Percentiles rank a stretch among this genome's conserved stretches.
Conservation (phyloP, 371 early-diverging fungal genomes). For the Chytridium lagenaria region DNA sequence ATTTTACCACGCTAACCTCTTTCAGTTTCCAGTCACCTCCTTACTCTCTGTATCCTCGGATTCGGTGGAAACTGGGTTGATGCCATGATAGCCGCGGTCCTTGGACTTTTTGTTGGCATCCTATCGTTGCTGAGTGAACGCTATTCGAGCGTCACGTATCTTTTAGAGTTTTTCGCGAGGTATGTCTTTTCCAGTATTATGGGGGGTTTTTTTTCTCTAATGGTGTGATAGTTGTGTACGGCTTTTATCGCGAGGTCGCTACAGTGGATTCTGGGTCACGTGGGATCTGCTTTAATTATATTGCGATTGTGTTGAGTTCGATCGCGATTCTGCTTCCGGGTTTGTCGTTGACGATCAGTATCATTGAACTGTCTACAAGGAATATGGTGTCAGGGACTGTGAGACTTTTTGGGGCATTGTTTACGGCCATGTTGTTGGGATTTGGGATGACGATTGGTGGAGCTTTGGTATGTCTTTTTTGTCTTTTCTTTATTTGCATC, state of each 20-base stretch:
- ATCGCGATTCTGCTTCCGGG: slow-evolving; percentile 38
- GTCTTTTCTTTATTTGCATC: background rate
- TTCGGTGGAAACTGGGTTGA: slow-evolving; percentile 46
- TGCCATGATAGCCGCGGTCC: slow-evolving; percentile 35
- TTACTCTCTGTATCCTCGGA: slow-evolving; percentile 37
- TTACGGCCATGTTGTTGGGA: slow-evolving; percentile 66
- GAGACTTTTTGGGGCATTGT: slow-evolving; percentile 77
- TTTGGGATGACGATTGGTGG: slow-evolving; percentile 80
- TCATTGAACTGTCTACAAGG: slow-evolving; percentile 81
- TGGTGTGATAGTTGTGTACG: slow-evolving; percentile 52
- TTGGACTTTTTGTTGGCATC: slow-evolving; percentile 40
- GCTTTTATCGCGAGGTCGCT: slow-evolving; percentile 27
- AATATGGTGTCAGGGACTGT: slow-evolving; percentile 83
- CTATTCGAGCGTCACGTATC: slow-evolving; percentile 33
- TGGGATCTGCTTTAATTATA: slow-evolving; percentile 21
- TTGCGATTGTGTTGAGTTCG: slow-evolving; percentile 22
- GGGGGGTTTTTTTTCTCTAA: slow-evolving; percentile 44
- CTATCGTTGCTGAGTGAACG: slow-evolving; percentile 35
- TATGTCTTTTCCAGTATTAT: background rate
- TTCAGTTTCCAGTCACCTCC: slow-evolving; percentile 50
- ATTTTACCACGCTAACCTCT: background rate
- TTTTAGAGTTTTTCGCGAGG: slow-evolving; percentile 48
- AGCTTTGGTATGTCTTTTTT: slow-evolving; percentile 27
- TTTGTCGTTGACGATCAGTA: slow-evolving; percentile 64
- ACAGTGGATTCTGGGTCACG: slow-evolving; percentile 12